phyloP scores from a whole-genome alignment of 2,329 filamentous ascomycete species.

The Fusarium sp. region DNA sequence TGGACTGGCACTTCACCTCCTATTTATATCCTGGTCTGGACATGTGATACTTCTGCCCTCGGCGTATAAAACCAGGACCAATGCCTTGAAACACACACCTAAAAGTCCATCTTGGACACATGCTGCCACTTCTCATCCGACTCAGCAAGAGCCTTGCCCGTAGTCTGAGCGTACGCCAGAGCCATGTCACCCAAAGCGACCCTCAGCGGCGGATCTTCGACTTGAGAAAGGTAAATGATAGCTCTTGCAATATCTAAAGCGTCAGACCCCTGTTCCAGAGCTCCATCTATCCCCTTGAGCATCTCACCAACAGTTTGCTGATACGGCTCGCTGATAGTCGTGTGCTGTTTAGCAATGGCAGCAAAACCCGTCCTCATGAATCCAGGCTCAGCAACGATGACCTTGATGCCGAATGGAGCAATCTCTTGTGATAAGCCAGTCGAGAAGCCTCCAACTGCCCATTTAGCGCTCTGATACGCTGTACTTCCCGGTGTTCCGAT shows the following conservation, averaged over 20 bases:
- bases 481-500: slow-evolving; percentile 46
- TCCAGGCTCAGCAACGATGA: slow-evolving; percentile 53
- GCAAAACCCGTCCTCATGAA: slow-evolving; percentile 55
- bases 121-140: slow-evolving; percentile 47
- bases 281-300: slow-evolving; percentile 6
- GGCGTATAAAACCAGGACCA: no score
- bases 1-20: no score
- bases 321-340: slow-evolving; percentile 49
- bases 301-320: slow-evolving; percentile 48
- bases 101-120: slow-evolving; percentile 21
- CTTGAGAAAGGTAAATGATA: slow-evolving; percentile 42
- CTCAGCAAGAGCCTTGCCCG: slow-evolving; percentile 34
- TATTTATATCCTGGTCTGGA: no score
- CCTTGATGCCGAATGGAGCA: slow-evolving; percentile 49
- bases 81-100: neutral
- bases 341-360: slow-evolving; percentile 41
- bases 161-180: slow-evolving; percentile 34
- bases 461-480: slow-evolving; percentile 53
- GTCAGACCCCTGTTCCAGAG: slow-evolving; percentile 1
- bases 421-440: slow-evolving; percentile 50
- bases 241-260: slow-evolving; percentile 43
- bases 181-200: slow-evolving; percentile 47
- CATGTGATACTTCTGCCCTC: no score
- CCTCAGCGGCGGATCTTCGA: slow-evolving; percentile 45
- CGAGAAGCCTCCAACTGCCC: slow-evolving; percentile 51